Conservation (phyloP, 768 basidiomycete species). For the Tylopilus plumbeoviolaceoides region DNA sequence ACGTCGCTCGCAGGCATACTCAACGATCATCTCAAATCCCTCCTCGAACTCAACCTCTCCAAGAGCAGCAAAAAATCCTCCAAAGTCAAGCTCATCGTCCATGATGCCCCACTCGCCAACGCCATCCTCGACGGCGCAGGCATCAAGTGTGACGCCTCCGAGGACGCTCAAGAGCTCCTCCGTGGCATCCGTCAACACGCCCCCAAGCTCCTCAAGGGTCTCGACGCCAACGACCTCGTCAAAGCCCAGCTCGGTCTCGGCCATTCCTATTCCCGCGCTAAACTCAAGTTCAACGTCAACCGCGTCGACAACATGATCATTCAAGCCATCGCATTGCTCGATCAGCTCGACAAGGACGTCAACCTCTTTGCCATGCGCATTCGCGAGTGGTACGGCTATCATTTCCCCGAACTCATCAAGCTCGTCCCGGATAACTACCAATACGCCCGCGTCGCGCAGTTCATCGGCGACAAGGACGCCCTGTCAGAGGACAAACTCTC, state of each 20-base stretch:
- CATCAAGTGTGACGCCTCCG: conserved; percentile 77
- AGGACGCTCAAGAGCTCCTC: conserved; percentile 77
- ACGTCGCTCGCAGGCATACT: conserved; percentile 57
- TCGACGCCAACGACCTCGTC: conserved; percentile 81
- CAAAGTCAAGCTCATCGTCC: conserved; percentile 70
- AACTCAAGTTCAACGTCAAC: conserved; percentile 98
- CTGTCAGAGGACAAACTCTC: conserved; percentile 76
- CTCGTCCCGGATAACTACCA: conserved; percentile 93
- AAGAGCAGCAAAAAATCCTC: conserved; percentile 65
- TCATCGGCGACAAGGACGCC: conserved; percentile 87
- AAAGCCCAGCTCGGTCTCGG: conserved; percentile 96
- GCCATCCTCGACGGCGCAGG: conserved; percentile 71
- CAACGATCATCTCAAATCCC: conserved; percentile 75
- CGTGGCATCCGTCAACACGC: conserved; percentile 93
- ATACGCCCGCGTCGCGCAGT: conserved; percentile 80
- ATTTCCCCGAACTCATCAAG: conserved; percentile 94
- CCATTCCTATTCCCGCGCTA: conserved; percentile 95
- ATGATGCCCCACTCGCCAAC: conserved; percentile 69
- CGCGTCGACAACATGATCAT: conserved; percentile 99
- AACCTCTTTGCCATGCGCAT: conserved; percentile 98
- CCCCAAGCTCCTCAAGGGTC: conserved; percentile 81
- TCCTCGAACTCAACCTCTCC: conserved; percentile 84
- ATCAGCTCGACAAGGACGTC: conserved; percentile 99
- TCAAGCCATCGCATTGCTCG: conserved; percentile 95
- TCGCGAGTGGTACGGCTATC: conserved; percentile 98